Percentiles rank a stretch among this genome's conserved stretches.
Evolutionary conservation across 192 early-diverging fungal genomes (phyloP).

Genomic region (Mortierella hygrophila): DNA sequence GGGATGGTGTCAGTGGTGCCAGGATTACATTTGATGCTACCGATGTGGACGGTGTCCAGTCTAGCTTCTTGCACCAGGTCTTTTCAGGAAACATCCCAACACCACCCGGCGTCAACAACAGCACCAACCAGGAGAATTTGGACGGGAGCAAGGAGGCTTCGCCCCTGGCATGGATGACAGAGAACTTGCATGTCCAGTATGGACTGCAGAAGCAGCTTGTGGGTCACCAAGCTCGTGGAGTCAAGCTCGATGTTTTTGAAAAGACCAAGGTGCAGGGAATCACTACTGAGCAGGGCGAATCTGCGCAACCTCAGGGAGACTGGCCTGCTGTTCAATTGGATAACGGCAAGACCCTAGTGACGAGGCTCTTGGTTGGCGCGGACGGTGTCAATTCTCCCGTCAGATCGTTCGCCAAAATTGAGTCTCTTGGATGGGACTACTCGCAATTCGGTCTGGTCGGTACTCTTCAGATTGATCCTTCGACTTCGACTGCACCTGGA

Average conservation of each 20-base stretch:
- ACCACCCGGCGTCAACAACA: conserved; percentile 9
- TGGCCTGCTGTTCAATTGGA: conserved; percentile 85
- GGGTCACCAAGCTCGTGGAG: conserved; percentile 39
- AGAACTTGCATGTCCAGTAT: conserved; percentile 86
- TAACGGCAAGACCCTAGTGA: conserved; percentile 69
- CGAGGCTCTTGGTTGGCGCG: conserved; percentile 89
- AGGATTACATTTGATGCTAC: conserved; percentile 74
- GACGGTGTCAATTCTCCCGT: conserved; percentile 92
- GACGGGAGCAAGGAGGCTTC: conserved; percentile 6
- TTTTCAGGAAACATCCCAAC: conserved; percentile 17
- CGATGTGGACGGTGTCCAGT: conserved; percentile 25
- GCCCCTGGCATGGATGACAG: conserved; percentile 87
- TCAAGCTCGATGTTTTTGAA: conserved; percentile 76
- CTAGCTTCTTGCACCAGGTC: conserved; percentile 43
- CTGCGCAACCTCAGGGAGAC: conserved; percentile 35
- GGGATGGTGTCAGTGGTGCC: conserved; percentile 80
- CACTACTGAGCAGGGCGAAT: conserved; percentile 17
- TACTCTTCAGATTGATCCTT: conserved; percentile 76
- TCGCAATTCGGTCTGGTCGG: conserved; percentile 88
- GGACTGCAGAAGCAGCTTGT: conserved; percentile 71
- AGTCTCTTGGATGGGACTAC: conserved; percentile 91
- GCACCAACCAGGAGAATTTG: conserved; percentile 10
- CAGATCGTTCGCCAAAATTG: conserved; percentile 84
- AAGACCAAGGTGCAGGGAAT: conserved; percentile 75
- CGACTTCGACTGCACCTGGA: conserved; percentile 65